These are phyloP conservation scores for Hura crepitans DNA, from an alignment of 441 rosid genomes.

Conservation along the genomic window DNA sequence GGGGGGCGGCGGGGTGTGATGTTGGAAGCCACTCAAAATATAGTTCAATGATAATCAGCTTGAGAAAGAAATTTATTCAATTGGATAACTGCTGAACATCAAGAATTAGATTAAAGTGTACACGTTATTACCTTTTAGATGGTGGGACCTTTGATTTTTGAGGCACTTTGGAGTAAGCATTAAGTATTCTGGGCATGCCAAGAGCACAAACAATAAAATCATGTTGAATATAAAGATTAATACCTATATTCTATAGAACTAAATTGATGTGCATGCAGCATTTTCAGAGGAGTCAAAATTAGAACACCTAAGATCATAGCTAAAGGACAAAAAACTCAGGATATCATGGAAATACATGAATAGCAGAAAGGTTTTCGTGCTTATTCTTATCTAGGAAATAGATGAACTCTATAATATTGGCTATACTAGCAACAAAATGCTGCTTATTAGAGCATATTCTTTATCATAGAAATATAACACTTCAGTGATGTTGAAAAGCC, in stretches of 20 bases:
- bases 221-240: not conserved
- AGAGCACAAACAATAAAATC: not conserved
- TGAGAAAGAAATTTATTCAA: not conserved
- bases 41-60: not conserved
- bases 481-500: not conserved
- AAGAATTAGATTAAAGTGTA: not conserved
- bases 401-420: not conserved
- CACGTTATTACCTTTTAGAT: conserved; percentile 47
- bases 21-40: not conserved
- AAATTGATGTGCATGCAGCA: not conserved
- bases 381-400: not conserved
- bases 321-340: not conserved
- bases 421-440: not conserved
- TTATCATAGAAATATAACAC: not conserved
- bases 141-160: conserved; percentile 56
- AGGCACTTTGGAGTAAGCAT: conserved; percentile 80
- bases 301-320: not conserved
- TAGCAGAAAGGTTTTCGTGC: not conserved
- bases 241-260: not conserved
- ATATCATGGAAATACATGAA: not conserved
- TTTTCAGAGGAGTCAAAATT: not conserved
- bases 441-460: not conserved
- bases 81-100: not conserved
- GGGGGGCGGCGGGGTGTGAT: too few species aligned
- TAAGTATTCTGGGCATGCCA: conserved; percentile 56